Percentiles rank a stretch among this genome's conserved stretches.
phyloP scores from a whole-genome alignment of 768 basidiomycete species.

The Amyloporia xantha region DNA sequence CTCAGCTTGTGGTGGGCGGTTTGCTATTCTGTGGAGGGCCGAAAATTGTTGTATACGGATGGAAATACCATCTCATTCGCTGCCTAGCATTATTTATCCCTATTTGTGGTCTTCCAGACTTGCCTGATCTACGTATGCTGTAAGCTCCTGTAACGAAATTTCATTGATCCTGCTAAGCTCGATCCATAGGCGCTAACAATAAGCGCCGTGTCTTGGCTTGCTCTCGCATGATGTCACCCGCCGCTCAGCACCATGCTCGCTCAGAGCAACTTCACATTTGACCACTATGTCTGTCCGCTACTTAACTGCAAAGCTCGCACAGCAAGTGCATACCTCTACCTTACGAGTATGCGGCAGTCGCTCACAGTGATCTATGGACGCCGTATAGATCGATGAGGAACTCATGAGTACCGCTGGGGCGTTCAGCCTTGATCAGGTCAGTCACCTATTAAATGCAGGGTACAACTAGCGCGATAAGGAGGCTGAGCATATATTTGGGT shows the following conservation, averaged over 20 bases:
- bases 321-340: slow-evolving; percentile 46
- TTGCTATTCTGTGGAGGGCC: too few species aligned
- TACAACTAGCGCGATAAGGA: background rate
- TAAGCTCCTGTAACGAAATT: too few species aligned
- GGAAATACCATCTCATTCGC: too few species aligned
- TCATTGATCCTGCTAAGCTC: too few species aligned
- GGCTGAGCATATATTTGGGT: background rate
- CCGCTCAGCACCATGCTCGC: background rate
- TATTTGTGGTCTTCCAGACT: too few species aligned
- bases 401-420: slow-evolving; percentile 86
- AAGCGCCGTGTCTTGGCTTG: background rate
- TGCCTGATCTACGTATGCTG: too few species aligned
- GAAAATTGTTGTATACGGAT: too few species aligned
- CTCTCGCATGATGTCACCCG: slow-evolving; percentile 2
- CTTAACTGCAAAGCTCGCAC: slow-evolving; percentile 65
- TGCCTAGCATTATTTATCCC: too few species aligned
- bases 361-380: slow-evolving; percentile 3
- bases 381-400: slow-evolving; percentile 79
- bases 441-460: background rate
- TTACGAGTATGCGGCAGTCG: background rate
- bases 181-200: too few species aligned
- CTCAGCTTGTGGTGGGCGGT: too few species aligned
- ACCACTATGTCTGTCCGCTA: slow-evolving; percentile 51
- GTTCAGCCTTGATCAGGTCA: slow-evolving; percentile 90
- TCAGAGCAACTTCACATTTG: background rate